phyloP scores from a whole-genome alignment of 1,139 yeast species.

The Candida tropicalis region DNA sequence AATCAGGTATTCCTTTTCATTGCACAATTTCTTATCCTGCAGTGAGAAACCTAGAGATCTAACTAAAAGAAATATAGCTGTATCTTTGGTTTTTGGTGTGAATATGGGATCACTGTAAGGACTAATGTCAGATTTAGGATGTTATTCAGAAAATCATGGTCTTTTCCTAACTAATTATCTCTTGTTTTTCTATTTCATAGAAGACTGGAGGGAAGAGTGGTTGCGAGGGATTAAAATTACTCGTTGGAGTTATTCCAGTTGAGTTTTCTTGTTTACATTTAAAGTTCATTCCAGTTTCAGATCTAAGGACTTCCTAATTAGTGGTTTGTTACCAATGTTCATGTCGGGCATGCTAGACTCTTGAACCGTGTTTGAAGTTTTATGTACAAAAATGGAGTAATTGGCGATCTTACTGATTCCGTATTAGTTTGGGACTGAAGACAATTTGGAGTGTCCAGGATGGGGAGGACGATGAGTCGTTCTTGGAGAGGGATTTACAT shows the following conservation, averaged over 20 bases:
- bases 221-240: constrained; percentile 1
- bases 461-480: background rate
- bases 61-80: background rate
- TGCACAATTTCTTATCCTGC: constrained; percentile 6
- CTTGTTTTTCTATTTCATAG: background rate
- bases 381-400: background rate
- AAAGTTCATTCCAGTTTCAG: background rate
- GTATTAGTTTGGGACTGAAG: background rate
- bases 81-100: background rate
- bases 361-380: background rate
- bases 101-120: background rate
- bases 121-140: background rate
- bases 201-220: background rate
- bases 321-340: constrained; percentile 2
- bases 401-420: background rate
- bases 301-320: constrained; percentile 3
- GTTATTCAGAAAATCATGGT: background rate
- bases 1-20: constrained; percentile 1
- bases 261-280: background rate
- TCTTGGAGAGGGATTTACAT: background rate
- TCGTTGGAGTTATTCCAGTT: background rate
- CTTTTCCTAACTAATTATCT: background rate
- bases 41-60: constrained; percentile 7
- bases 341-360: background rate
- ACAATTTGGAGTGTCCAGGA: constrained; percentile 2